Base-by-base conservation (phyloP, 345 rosid species). In the Zanthoxylum bungeanum region DNA sequence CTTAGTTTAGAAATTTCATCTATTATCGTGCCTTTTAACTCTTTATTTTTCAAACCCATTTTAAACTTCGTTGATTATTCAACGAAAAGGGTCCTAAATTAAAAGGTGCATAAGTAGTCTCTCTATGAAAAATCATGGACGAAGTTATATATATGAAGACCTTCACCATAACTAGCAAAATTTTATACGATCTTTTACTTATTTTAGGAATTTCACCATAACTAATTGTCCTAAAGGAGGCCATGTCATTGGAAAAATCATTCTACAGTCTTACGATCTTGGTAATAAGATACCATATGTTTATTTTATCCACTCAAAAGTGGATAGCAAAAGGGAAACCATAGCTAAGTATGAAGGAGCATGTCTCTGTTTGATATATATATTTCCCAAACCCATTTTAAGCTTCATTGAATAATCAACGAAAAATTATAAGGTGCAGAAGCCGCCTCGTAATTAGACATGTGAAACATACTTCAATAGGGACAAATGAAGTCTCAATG, bases 371-470 rank as follows among this genome's bases (percentile, higher is more conserved):
- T 28, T 62, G 10, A 17, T 39, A 25, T 37, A 27, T 22, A 37
- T 24, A 55, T 1, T 4, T 55, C 27, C 9, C 24, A 22, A 24
- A 37, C 6, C 24, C 19, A 22, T 61, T 4, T 37, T 21, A 24
- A 39, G 11, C 47, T 5, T 22, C 3, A 7, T 64, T 42, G 21
- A 64, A 42, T 25, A 19, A 28, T 44, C 24, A 27, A 28, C 50
- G 16, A 4, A 4, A 22, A 58, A 31, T 17, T 58, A 12, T 17
- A 19, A 30, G n/a, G 2, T n/a, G 6, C 16, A 7, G 25, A 30
- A 60, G 47, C 68, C 60, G 37, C 28, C 61, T 7, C 22, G 1
- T 30, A 56, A 46, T 42, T 22, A 44, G 52, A 66, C 76, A 65
- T 34, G 65, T 65, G 71, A 55, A 14, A 16, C 71, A 65, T 49